Evolutionary conservation across 1,284 basidiomycete species (phyloP).

Genomic region (Mrakiaceae sp.): DNA sequence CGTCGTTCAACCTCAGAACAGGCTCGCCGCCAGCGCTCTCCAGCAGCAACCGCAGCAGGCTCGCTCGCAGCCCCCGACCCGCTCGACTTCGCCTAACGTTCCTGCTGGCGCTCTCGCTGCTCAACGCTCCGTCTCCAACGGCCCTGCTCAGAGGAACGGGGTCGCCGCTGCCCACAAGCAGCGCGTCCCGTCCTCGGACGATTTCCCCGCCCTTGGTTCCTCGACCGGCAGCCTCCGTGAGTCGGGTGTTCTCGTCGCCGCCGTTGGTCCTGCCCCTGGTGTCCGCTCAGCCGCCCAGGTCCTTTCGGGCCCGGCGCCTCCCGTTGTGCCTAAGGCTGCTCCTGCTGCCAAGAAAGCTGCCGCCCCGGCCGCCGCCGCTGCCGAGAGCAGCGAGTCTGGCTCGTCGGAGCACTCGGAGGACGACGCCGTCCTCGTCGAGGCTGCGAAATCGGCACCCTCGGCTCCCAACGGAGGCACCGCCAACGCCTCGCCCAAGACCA

Average conservation of each 20-base stretch:
- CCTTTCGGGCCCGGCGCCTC: conserved; percentile 32
- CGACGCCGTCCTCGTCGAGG: conserved; percentile 29
- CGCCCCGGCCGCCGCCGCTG: conserved; percentile 30
- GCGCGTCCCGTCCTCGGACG: conserved; percentile 33
- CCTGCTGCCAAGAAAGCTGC: not conserved
- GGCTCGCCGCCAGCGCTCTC: not conserved
- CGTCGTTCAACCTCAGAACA: not conserved
- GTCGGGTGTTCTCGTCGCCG: conserved; percentile 12
- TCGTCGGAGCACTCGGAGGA: conserved; percentile 23
- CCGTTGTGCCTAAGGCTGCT: not conserved
- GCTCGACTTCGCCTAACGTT: conserved; percentile 6
- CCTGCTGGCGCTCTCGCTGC: not conserved
- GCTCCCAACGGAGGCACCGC: conserved; percentile 9
- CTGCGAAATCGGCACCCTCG: conserved; percentile 14
- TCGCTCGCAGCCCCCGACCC: conserved; percentile 10
- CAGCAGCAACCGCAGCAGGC: conserved; percentile 7
- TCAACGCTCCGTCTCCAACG: conserved; percentile 4
- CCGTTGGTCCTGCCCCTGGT: conserved; percentile 17
- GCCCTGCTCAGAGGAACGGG: not conserved
- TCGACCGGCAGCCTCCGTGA: conserved; percentile 19
- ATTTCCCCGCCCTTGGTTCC: conserved; percentile 34
- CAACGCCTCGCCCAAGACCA: not conserved
- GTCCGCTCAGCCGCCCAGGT: conserved; percentile 36
- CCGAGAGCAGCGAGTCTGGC: conserved; percentile 13
- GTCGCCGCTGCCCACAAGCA: conserved; percentile 20